These are phyloP conservation scores for Talaromyces adpressus DNA, from an alignment of 495 filamentous ascomycete species.

Conservation along the genomic window DNA sequence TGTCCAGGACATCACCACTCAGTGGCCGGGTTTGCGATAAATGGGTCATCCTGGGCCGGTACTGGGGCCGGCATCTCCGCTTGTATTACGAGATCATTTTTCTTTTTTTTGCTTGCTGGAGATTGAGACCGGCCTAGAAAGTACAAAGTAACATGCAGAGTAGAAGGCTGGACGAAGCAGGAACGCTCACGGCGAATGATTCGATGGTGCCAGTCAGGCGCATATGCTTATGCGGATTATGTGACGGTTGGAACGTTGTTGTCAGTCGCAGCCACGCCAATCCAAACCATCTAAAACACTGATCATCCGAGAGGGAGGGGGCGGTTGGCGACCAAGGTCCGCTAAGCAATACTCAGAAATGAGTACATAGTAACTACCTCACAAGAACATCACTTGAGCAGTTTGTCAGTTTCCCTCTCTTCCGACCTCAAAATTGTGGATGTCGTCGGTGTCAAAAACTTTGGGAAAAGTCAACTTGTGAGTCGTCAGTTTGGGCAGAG, in stretches of 20 bases:
- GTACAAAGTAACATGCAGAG: background rate
- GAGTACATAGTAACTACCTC: background rate
- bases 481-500: background rate
- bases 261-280: slow-evolving; percentile 2
- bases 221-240: slow-evolving; percentile 1
- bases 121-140: background rate
- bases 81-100: background rate
- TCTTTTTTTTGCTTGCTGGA: background rate
- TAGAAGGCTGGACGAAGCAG: background rate
- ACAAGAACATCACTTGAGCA: background rate
- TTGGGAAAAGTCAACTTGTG: background rate
- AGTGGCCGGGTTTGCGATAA: background rate
- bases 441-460: background rate
- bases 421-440: background rate
- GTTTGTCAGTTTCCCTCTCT: background rate
- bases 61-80: background rate
- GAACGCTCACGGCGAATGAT: background rate
- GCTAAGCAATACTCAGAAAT: background rate
- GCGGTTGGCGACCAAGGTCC: slow-evolving; percentile 3
- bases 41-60: background rate
- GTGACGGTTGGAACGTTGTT: background rate
- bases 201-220: background rate
- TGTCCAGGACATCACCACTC: background rate
- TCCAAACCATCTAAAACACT: background rate
- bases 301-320: background rate